Conservation (phyloP, 179 eudicot genomes). For the Gypsophila paniculata region DNA sequence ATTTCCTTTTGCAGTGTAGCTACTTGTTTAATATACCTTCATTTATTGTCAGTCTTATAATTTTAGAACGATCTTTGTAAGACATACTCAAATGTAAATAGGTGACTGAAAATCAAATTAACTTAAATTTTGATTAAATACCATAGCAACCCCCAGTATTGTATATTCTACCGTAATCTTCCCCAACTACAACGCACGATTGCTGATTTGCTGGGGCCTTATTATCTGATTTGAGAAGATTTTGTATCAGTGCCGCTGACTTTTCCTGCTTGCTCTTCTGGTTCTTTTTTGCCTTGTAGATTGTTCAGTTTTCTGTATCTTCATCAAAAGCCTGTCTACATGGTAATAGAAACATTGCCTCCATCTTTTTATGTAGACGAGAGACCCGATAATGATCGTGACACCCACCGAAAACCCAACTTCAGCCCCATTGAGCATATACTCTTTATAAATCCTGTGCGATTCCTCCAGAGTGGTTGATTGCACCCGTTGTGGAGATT, state of each 20-base stretch:
- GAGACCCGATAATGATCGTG: conserved; percentile 31
- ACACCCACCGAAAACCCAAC: conserved; percentile 42
- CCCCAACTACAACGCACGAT: no score
- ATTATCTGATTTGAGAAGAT: background rate
- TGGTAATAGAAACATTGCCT: conserved; percentile 29
- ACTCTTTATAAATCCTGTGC: conserved; percentile 14
- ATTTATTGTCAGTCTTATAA: no score
- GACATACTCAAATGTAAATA: no score
- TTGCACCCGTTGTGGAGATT: background rate
- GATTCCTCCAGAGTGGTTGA: background rate
- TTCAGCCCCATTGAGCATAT: conserved; percentile 34
- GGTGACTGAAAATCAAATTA: no score
- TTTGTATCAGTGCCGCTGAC: background rate
- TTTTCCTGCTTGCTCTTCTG: conserved; percentile 1
- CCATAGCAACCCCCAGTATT: no score
- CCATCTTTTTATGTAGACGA: conserved; percentile 32
- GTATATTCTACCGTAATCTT: no score
- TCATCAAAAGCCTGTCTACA: conserved; percentile 24
- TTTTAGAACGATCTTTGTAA: no score
- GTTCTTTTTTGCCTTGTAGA: background rate
- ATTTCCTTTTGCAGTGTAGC: no score
- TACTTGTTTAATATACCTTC: no score
- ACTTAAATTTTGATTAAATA: no score
- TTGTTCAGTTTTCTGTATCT: conserved; percentile 9
- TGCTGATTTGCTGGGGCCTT: no score